These are phyloP conservation scores for Cryphonectria nitschkei DNA, from an alignment of 2,329 filamentous ascomycete species.

Conservation along the genomic window DNA sequence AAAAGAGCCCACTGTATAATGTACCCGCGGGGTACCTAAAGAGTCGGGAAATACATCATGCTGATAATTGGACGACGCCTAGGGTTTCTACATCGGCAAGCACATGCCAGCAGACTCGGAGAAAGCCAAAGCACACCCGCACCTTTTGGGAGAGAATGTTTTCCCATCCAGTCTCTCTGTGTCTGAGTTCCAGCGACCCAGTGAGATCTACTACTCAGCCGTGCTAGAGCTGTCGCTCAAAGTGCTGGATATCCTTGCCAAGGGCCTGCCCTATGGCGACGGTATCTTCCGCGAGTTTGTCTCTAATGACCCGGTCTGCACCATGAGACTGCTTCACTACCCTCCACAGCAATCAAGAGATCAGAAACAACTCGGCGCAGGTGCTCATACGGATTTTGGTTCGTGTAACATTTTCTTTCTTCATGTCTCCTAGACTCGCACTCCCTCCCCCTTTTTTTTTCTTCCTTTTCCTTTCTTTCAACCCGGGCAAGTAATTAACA, in stretches of 20 bases:
- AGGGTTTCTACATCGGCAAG: slow-evolving; percentile 45
- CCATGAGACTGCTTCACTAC: slow-evolving; percentile 54
- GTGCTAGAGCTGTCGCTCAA: slow-evolving; percentile 45
- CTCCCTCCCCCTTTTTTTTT: neutral
- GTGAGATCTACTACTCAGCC: slow-evolving; percentile 45
- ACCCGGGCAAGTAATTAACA: neutral
- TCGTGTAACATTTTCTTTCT: slow-evolving; percentile 7
- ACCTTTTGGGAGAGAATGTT: slow-evolving; percentile 46
- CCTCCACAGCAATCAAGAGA: slow-evolving; percentile 44
- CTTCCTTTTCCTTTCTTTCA: no score
- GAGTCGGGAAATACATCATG: neutral
- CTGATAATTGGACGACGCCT: neutral
- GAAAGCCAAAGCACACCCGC: slow-evolving; percentile 41
- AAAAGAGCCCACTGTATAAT: neutral
- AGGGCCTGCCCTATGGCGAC: slow-evolving; percentile 46
- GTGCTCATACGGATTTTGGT: slow-evolving; percentile 60
- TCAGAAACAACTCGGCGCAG: slow-evolving; percentile 41
- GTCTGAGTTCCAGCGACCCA: slow-evolving; percentile 41
- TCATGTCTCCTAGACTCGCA: neutral
- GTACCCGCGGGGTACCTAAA: neutral
- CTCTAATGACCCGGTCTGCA: slow-evolving; percentile 46
- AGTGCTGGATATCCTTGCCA: slow-evolving; percentile 47
- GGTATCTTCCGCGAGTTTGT: slow-evolving; percentile 48
- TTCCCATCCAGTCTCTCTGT: slow-evolving; percentile 36
- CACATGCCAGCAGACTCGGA: slow-evolving; percentile 39